Evolutionary conservation across 1,284 basidiomycete species (phyloP), one percentile per base, ranked within the genome.

Genomic region (Heimioporus retisporus): DNA sequence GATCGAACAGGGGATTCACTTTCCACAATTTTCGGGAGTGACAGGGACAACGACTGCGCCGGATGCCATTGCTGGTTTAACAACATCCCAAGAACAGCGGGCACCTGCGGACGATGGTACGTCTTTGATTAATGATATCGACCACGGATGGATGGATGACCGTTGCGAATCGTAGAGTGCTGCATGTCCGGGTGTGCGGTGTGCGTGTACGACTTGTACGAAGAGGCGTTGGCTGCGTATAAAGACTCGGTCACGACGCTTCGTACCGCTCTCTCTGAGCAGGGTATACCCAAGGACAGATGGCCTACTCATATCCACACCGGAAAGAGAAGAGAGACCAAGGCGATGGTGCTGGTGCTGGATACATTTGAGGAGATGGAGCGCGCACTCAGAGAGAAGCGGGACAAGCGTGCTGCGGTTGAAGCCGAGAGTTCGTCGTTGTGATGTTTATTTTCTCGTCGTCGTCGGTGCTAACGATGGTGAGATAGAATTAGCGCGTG

Each of bases 161-260:
- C 59, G 21, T 18, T 10, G 7, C 8, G 10, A 8, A 14, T 25
- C 23, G 6, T 70, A 95, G 94, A 96, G 80, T 96, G 95, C 79
- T 96, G 95, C 81, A 96, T 96, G 94, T 95, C 93, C 14, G 94
- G 94, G 42, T 97, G 96, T 73, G 93, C 94, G 0, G 82, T 96
- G 46, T 97, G 96, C 78, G 93, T 96, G 11, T 93, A 96, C 77
- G 95, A 96, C 71, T 81, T 96, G 35, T 95, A 96, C 79, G 88
- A 92, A 63, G 94, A 96, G 59, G 88, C 93, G 1, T 78, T 95
- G 6, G 82, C 85, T n/a, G 83, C 83, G 16, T 95, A 95, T 79
- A 85, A 86, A 44, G 81, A 84, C 11, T 84, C 89, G 2, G 71
- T 96, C 2, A 74, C 74, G 2, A 72, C 81, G 0, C 81, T 96